Evolutionary conservation across 257 asterid species (phyloP), one percentile per base, ranked within the genome.

Genomic region (Solanum medicagineum): DNA sequence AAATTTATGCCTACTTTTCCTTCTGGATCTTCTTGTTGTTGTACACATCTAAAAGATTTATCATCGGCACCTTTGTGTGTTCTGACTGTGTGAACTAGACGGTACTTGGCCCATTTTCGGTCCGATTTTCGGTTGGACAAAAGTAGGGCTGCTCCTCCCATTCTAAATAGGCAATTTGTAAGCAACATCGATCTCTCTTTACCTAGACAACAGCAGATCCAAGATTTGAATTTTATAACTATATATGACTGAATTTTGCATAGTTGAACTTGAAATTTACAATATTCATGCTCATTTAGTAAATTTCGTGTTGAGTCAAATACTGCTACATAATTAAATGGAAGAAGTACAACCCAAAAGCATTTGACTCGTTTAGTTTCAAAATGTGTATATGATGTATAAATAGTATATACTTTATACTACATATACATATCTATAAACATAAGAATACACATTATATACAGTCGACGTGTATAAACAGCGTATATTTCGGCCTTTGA

Each of bases 1-100:
- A 93, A 13, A 60, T 89, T 91, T 70, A 92, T 91, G 12, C 94
- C 94, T 4, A 90, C 89, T 29, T 86, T 42, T 0, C 96, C 94
- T 22, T 92, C 92, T 0, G 88, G 55, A 9, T 93, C 95, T 60
- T 92, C 97, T 68, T 93, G 92, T 82, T 93, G 90, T 40, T 89
- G 87, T 0, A 94, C 89, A 59, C 96, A 94, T 10, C 62, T 56
- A 86, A 90, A 93, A 2, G 97, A 69, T 47, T 90, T 91, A 10
- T 93, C 93, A 9, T 91, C 93, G 0, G 83, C 87, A 1, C 95
- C 97, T 80, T 47, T 91, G 36, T 91, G 95, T 0, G 95, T 92
- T 44, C 97, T 88, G 0, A 93, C 93, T 2, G 91, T 89, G 36
- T 90, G 95, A 0, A 87, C 59, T 0, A 93, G 83, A 0, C 91